phyloP scores from a whole-genome alignment of 208 protist species.

The Acanthamoeba triangularis region DNA sequence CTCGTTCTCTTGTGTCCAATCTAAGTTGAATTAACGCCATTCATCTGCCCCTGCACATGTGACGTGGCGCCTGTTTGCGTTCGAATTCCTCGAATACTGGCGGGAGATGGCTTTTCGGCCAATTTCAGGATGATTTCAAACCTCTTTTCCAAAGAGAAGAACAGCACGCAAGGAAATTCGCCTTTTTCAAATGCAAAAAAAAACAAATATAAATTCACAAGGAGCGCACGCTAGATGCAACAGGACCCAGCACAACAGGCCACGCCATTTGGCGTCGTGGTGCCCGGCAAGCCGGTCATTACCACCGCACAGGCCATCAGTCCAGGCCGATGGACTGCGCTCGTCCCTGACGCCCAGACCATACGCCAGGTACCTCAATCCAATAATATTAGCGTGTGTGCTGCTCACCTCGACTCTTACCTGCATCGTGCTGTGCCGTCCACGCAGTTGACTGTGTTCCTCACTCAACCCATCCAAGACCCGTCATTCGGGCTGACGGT shows the following conservation, averaged over 20 bases:
- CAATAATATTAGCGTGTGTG: neutral
- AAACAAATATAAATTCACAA: neutral
- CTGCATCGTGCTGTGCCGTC: neutral
- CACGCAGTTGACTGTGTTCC: constrained; percentile 42
- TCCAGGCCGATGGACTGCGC: constrained; percentile 5
- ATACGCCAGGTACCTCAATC: neutral
- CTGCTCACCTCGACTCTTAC: neutral
- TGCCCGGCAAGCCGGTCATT: constrained; percentile 18
- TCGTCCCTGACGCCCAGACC: constrained; percentile 1
- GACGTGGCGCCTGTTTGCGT: neutral
- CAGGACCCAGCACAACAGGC: neutral
- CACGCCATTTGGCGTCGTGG: constrained; percentile 43
- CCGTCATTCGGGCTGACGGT: constrained; percentile 37
- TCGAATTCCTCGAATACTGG: neutral
- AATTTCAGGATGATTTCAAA: too few species aligned
- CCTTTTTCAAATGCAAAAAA: too few species aligned
- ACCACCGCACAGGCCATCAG: neutral
- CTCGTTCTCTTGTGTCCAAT: neutral
- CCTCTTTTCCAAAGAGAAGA: too few species aligned
- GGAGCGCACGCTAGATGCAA: neutral
- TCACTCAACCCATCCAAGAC: constrained; percentile 70
- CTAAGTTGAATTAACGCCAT: neutral
- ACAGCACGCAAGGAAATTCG: too few species aligned
- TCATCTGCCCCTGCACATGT: too few species aligned
- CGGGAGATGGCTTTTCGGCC: too few species aligned